Base-by-base conservation (phyloP, 768 basidiomycete species). In the Suillus discolor region DNA sequence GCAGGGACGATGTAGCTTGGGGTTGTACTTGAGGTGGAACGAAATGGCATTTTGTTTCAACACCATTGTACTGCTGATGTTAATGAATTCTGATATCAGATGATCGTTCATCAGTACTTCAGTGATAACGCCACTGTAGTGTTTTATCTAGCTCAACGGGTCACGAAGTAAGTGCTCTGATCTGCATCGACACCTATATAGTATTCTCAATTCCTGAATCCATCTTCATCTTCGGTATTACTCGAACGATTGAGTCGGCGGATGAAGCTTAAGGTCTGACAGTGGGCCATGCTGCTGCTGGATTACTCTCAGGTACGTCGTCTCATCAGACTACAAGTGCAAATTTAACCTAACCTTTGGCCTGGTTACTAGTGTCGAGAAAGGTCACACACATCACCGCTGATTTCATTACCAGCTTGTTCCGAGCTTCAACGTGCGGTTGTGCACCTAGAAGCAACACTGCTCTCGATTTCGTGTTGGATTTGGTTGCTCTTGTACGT, bases 321-420 rank as follows among this genome's bases (percentile, higher is more conserved):
- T 15, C 45, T 44, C 66, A 15, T n/a, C 36, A 16, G 38, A 39
- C 53, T 9, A 31, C 16, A 20, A 20, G 28, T 28, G 6, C 36
- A 45, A 64, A 15, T 51, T 18, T 4, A 16, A 28, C 53, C n/a
- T 15, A 51, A 44, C 16, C 6, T 9, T 45, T 44, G 39, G 6
- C 8, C 13, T 54, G 60, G 18, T 36, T 67, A 89, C n/a, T n/a
- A 93, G 93, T 31, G 83, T 96, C 13, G 81, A 87, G 69, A 84
- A 80, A 25, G 89, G 89, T 31, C 78, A 92, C 84, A 63, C 91
- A 96, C 66, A 94, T 95, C 65, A 87, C 90, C 0, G 86, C 83
- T 28, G 90, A 94, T 70, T 76, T 93, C 36, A 84, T 89, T 41
- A 87, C 88, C 3, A 77, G 82, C 61, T 67, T 94, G 23, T 90